Evolutionary conservation across 192 early-diverging fungal species (phyloP).

Genomic region (Linnemannia hyalina): DNA sequence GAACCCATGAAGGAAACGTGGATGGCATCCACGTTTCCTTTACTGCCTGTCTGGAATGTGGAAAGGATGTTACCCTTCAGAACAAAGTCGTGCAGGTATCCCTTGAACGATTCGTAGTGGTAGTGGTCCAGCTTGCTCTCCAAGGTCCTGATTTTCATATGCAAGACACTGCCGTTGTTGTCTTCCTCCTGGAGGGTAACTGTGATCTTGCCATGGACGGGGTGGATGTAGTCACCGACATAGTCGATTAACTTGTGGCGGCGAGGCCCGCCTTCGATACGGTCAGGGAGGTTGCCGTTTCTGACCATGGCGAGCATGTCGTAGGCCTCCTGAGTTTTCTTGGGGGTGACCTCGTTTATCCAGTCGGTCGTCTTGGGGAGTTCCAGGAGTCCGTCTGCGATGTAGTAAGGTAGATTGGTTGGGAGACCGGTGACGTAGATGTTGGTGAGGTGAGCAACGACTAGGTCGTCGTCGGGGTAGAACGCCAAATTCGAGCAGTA

Average conservation of each 20-base stretch:
- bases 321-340: background rate
- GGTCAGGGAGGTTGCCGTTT: background rate
- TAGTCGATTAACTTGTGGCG: background rate
- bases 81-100: background rate
- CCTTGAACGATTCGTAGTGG: background rate
- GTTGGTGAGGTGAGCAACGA: background rate
- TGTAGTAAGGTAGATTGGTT: background rate
- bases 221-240: conserved; percentile 7
- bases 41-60: background rate
- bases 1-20: background rate
- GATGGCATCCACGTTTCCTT: background rate
- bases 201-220: background rate
- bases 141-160: background rate
- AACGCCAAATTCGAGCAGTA: background rate
- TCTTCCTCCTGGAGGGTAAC: background rate
- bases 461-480: conserved; percentile 12
- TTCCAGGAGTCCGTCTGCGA: background rate
- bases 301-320: background rate
- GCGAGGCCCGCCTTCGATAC: background rate
- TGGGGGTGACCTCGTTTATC: background rate
- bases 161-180: background rate
- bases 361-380: conserved; percentile 6
- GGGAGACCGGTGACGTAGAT: background rate
- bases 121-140: background rate
- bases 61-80: background rate